These are phyloP conservation scores for Citrus sinensis DNA, from an alignment of 345 rosid genomes.

Conservation along the genomic window DNA sequence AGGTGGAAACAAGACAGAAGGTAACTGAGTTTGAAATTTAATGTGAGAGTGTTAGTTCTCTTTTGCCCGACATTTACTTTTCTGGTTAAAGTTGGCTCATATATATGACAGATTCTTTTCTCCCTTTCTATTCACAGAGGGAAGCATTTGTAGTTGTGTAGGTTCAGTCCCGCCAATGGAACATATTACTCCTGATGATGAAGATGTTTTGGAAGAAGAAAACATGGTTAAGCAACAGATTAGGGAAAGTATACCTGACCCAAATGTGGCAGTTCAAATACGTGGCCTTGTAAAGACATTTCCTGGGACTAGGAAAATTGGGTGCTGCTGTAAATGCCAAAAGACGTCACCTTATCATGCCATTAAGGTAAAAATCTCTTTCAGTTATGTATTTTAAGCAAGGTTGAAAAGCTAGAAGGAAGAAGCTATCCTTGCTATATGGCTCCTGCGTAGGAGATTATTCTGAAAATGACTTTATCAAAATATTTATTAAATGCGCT, in stretches of 20 bases:
- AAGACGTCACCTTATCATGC: slow-evolving; percentile 83
- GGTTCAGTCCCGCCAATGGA: slow-evolving; percentile 59
- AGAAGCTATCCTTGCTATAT: not conserved
- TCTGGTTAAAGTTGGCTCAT: not conserved
- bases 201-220: slow-evolving; percentile 88
- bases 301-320: slow-evolving; percentile 52
- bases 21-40: slow-evolving; percentile 33
- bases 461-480: not conserved
- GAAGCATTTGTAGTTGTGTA: slow-evolving; percentile 74
- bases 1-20: slow-evolving; percentile 74
- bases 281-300: slow-evolving; percentile 75
- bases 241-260: slow-evolving; percentile 46
- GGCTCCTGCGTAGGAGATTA: not conserved
- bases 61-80: not conserved
- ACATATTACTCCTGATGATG: slow-evolving; percentile 60
- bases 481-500: not conserved
- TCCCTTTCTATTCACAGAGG: slow-evolving; percentile 48
- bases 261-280: slow-evolving; percentile 76
- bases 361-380: slow-evolving; percentile 51
- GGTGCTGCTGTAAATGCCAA: slow-evolving; percentile 68
- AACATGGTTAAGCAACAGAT: slow-evolving; percentile 51
- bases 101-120: slow-evolving; percentile 11
- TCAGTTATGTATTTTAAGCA: not conserved
- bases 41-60: slow-evolving; percentile 5
- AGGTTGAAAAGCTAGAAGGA: not conserved